Evolutionary conservation across 2,329 filamentous ascomycete species (phyloP).

Genomic region (Tolypocladium endophyticum): DNA sequence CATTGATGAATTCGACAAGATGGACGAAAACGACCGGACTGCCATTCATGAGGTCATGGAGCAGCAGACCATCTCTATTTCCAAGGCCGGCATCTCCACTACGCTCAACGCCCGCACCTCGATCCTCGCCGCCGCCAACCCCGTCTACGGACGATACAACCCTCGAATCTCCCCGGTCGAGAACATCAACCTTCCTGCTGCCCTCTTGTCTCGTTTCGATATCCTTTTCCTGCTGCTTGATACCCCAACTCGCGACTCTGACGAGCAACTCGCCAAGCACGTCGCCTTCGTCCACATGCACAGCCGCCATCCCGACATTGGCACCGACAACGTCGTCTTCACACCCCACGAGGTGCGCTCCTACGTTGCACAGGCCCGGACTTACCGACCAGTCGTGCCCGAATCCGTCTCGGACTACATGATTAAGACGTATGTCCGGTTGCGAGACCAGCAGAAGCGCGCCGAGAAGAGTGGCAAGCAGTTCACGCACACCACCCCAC

Average conservation of each 20-base stretch:
- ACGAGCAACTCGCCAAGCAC: constrained; percentile 90
- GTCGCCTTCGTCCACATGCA: constrained; percentile 97
- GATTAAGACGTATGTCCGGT: constrained; percentile 89
- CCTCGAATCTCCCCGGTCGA: constrained; percentile 93
- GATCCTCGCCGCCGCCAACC: constrained; percentile 92
- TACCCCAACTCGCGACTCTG: constrained; percentile 77
- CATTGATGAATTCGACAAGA: constrained; percentile 84
- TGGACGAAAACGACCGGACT: constrained; percentile 74
- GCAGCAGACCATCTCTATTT: constrained; percentile 78
- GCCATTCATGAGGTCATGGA: constrained; percentile 86
- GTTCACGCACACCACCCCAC: constrained; percentile 87
- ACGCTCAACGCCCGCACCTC: constrained; percentile 93
- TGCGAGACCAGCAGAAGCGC: constrained; percentile 83
- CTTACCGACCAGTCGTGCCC: constrained; percentile 78
- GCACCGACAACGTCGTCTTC: constrained; percentile 58
- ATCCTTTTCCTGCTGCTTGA: constrained; percentile 94
- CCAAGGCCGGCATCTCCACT: constrained; percentile 59
- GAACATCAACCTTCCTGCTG: constrained; percentile 98
- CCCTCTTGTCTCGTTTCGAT: constrained; percentile 92
- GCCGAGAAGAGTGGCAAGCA: constrained; percentile 87
- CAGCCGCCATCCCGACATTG: constrained; percentile 76
- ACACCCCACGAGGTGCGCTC: constrained; percentile 87
- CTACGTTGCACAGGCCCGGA: constrained; percentile 87
- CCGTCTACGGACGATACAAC: constrained; percentile 96
- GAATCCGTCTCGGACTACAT: constrained; percentile 88